Base-by-base conservation (phyloP, 2,329 filamentous ascomycete genomes). In the Epichloe uncinata region DNA sequence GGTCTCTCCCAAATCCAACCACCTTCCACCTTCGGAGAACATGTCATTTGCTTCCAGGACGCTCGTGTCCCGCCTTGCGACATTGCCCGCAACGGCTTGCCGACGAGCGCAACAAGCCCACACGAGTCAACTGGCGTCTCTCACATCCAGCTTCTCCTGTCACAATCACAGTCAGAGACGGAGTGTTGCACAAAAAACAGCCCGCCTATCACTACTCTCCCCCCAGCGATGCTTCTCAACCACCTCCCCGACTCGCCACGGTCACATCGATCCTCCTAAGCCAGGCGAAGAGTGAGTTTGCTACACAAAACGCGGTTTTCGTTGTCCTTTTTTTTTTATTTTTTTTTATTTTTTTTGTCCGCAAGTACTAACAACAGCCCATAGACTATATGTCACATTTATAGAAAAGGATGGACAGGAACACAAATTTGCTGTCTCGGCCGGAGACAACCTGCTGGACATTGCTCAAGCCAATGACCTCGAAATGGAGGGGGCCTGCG, bases 401-500 rank as follows among this genome's bases (percentile, higher is more conserved):
- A 78, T 97, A 57, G 90, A 96, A 67, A 96, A 97, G 69, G 89
- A 96, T 18, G 83, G 83, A 47, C 73, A 79, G 33, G 75, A 82
- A 56, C 77, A 87, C 65, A 87, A 84, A 53, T 80, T 96, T 60
- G 81, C 84, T 52, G 91, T 96, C 8, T 74, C 80, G 13, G 81
- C 85, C 59, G 93, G 93, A 46, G 89, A 95, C 68, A 98, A 98
- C 66, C 73, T 98, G 49, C 76, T 98, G 49, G 91, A 97, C 62
- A 91, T 98, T 61, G 93, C 91, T 20, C 91, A 96, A 66, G 87
- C 85, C 43, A 80, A 97, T 67, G 91, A 97, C 62, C 73, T 98
- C 41, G 93, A 98, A 67, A 97, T 98, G 91, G 93, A 98, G 73
- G 90, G 22, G 54, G 93, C 93, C 12, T 98, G 93, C 63, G 93